A percentile compares a stretch with the other conserved stretches of the same genome.
Evolutionary conservation across 2,329 filamentous ascomycete species (phyloP).

Genomic region (Alternaria sp.): DNA sequence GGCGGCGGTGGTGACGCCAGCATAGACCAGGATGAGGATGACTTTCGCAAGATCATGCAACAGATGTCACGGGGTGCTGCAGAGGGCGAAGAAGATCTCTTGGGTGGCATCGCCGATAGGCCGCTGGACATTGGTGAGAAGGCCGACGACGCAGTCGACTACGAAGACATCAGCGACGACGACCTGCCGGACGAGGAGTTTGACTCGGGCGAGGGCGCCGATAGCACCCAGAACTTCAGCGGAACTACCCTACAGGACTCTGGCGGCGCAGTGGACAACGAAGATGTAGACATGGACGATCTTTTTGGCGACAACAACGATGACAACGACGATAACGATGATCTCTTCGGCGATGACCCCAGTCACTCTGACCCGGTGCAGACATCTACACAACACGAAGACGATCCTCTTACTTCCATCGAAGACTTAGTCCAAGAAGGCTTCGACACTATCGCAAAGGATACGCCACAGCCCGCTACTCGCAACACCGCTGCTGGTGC

Average conservation of each 20-base stretch:
- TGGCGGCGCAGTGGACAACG: slow-evolving; percentile 25
- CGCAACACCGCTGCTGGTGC: slow-evolving; percentile 26
- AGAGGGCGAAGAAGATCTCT: slow-evolving; percentile 31
- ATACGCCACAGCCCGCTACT: slow-evolving; percentile 28
- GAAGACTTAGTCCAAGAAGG: slow-evolving; percentile 24
- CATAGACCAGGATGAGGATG: slow-evolving; percentile 41
- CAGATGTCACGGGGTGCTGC: slow-evolving; percentile 30
- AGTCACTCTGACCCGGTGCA: slow-evolving; percentile 34
- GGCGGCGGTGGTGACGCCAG: slow-evolving; percentile 16
- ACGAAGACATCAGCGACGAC: slow-evolving; percentile 88
- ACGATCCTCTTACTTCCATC: slow-evolving; percentile 50
- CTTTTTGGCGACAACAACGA: slow-evolving; percentile 68
- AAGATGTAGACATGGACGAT: slow-evolving; percentile 67
- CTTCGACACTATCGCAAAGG: slow-evolving; percentile 15
- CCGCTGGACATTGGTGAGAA: slow-evolving; percentile 70
- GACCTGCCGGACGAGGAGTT: slow-evolving; percentile 79
- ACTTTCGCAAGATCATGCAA: slow-evolving; percentile 31
- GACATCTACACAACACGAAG: slow-evolving; percentile 43
- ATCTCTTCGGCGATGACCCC: slow-evolving; percentile 37
- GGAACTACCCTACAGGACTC: slow-evolving; percentile 44
- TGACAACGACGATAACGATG: slow-evolving; percentile 45
- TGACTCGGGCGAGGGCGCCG: slow-evolving; percentile 28
- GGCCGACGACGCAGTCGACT: slow-evolving; percentile 91
- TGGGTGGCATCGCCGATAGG: slow-evolving; percentile 38
- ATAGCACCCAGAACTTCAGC: slow-evolving; percentile 34